Evolutionary conservation across 768 basidiomycete genomes (phyloP).

Genomic region (Coprinellus micaceus): DNA sequence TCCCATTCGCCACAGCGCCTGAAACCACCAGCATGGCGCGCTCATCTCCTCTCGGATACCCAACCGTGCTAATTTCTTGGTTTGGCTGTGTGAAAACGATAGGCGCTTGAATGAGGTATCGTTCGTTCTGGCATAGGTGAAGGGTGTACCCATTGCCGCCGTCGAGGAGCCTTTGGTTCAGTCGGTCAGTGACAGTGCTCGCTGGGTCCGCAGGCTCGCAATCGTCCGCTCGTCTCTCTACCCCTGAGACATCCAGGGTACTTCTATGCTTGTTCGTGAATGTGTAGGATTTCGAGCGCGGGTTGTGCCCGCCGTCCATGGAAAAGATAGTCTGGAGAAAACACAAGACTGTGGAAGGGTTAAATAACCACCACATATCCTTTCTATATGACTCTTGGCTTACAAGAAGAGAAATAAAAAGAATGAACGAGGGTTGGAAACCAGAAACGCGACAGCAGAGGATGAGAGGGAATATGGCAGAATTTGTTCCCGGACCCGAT

Average conservation of each 20-base stretch:
- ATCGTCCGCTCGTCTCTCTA: background rate
- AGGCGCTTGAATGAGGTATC: conserved; percentile 64
- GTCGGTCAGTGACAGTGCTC: conserved; percentile 58
- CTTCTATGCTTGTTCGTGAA: background rate
- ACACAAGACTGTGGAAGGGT: background rate
- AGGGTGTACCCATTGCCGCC: conserved; percentile 67
- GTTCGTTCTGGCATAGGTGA: conserved; percentile 56
- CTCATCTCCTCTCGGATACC: conserved; percentile 64
- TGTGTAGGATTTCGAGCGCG: background rate
- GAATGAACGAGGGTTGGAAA: no score
- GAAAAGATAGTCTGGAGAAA: background rate
- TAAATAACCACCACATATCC: no score
- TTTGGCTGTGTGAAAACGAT: conserved; percentile 61
- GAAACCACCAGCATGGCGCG: conserved; percentile 69
- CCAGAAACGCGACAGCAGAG: no score
- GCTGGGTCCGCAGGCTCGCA: conserved; percentile 51
- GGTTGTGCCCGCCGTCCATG: background rate
- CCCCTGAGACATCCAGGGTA: background rate
- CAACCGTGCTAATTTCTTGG: conserved; percentile 80
- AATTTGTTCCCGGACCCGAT: no score
- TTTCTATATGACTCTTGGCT: no score
- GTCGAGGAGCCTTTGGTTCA: conserved; percentile 61
- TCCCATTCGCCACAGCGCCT: conserved; percentile 59
- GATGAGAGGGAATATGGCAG: no score
- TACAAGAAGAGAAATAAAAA: no score